These are phyloP conservation scores for Strobilomyces confusus DNA, from an alignment of 768 basidiomycete genomes.

Conservation along the genomic window DNA sequence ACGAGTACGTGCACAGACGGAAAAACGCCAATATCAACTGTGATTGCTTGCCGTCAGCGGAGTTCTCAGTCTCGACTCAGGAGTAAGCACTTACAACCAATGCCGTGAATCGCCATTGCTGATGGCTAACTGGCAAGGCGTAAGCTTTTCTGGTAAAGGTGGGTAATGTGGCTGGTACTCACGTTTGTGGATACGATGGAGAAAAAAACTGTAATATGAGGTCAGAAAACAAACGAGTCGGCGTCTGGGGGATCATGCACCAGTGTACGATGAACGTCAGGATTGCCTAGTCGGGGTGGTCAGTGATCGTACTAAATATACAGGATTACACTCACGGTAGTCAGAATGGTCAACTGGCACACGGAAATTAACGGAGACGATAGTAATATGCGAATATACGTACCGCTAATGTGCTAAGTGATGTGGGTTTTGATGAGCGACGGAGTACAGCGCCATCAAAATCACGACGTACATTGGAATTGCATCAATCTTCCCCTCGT, in stretches of 20 bases:
- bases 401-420: conserved; percentile 26
- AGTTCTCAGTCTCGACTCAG: not conserved
- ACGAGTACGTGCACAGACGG: conserved; percentile 25
- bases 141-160: not conserved
- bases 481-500: conserved; percentile 33
- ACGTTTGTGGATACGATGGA: conserved; percentile 14
- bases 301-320: not conserved
- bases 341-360: conserved; percentile 27
- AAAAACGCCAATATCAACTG: conserved; percentile 31
- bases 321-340: conserved; percentile 24
- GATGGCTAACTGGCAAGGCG: conserved; percentile 23
- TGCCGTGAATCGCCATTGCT: conserved; percentile 29
- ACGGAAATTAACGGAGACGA: not conserved
- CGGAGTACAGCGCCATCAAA: not conserved
- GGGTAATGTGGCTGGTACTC: not conserved
- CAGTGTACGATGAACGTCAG: conserved; percentile 51
- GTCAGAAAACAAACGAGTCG: not conserved
- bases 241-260: conserved; percentile 20
- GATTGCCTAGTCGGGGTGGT: conserved; percentile 36
- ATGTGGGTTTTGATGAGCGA: not conserved
- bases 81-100: conserved; percentile 31
- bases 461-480: conserved; percentile 40
- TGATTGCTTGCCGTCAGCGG: conserved; percentile 1
- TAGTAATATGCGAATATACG: conserved; percentile 1
- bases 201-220: conserved; percentile 2